These are phyloP conservation scores for Aurantiochytrium sp. DNA, from an alignment of 108 stramenopile genomes.

Conservation along the genomic window DNA sequence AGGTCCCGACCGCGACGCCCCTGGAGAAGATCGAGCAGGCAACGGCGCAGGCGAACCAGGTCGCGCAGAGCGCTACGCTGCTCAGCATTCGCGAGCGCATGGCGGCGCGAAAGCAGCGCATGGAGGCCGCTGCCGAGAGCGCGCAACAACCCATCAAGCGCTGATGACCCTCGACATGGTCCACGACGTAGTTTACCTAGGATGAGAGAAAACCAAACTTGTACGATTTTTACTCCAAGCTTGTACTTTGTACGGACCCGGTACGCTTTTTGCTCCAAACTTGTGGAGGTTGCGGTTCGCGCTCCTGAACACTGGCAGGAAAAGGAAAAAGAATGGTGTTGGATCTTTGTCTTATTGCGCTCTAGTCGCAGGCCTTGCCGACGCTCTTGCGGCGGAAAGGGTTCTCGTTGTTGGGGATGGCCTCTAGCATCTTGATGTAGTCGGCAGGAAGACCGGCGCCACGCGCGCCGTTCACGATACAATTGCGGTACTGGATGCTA, in stretches of 20 bases:
- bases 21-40: background rate
- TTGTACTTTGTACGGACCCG: no score
- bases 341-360: no score
- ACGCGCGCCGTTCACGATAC: conserved; percentile 11
- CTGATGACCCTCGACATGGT: no score
- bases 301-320: no score
- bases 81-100: conserved; percentile 31
- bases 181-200: no score
- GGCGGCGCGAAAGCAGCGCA: background rate
- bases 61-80: background rate
- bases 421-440: background rate
- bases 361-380: background rate
- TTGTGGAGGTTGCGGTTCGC: no score
- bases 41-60: background rate
- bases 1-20: no score
- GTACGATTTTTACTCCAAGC: no score
- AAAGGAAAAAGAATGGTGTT: no score
- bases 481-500: background rate
- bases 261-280: no score
- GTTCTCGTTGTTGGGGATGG: background rate
- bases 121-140: background rate
- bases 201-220: no score
- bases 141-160: no score
- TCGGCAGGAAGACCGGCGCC: background rate
- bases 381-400: background rate